A percentile compares a stretch with the other conserved stretches of the same genome.
phyloP scores from a whole-genome alignment of 257 asterid species.

The Petrea volubilis region DNA sequence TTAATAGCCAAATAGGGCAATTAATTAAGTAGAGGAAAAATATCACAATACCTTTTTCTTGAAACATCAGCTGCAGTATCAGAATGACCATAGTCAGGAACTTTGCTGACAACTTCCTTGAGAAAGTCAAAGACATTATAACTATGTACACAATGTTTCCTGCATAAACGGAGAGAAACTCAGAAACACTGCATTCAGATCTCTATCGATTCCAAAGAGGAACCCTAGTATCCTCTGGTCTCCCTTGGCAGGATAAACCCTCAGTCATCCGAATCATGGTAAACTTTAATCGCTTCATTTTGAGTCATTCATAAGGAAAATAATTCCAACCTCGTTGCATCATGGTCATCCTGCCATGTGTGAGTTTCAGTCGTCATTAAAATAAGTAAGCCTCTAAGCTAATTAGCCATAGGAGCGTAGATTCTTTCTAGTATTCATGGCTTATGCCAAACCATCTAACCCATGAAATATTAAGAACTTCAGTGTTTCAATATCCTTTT shows the following conservation, averaged over 20 bases:
- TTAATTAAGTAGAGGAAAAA: slow-evolving; percentile 1
- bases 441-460: not conserved
- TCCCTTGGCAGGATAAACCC: not conserved
- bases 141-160: slow-evolving; percentile 89
- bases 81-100: slow-evolving; percentile 92
- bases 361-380: not conserved
- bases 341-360: not conserved
- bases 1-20: not conserved
- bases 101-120: slow-evolving; percentile 89
- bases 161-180: slow-evolving; percentile 38
- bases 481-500: not conserved
- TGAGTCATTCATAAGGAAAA: not conserved
- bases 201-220: not conserved
- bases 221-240: not conserved
- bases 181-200: too few species aligned
- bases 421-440: not conserved
- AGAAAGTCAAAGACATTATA: slow-evolving; percentile 92
- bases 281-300: not conserved
- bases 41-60: slow-evolving; percentile 60
- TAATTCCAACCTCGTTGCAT: not conserved
- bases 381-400: not conserved
- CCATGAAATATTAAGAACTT: not conserved
- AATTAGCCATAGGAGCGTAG: not conserved
- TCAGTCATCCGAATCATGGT: not conserved
- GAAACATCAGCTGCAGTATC: slow-evolving; percentile 67